Evolutionary conservation across 495 filamentous ascomycete species (phyloP).

Genomic region (Neurospora sp.): DNA sequence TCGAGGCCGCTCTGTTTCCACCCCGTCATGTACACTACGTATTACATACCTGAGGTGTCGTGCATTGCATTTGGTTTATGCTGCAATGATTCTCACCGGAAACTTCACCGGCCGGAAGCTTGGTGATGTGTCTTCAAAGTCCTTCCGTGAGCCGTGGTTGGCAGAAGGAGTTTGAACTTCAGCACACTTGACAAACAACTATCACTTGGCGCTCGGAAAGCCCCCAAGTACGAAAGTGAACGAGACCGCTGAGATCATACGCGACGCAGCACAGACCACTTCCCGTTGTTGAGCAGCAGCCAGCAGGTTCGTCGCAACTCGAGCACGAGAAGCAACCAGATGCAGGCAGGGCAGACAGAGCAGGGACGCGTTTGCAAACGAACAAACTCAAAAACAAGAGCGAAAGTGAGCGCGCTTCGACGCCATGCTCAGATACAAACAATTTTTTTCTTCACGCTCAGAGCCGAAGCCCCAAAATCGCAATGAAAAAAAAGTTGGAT

Average conservation of each 20-base stretch:
- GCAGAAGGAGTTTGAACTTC: neutral
- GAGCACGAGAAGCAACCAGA: neutral
- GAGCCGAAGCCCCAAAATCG: neutral
- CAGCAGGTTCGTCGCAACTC: neutral
- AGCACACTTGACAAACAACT: neutral
- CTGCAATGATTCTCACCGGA: neutral
- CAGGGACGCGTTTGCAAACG: neutral
- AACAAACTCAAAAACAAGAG: neutral
- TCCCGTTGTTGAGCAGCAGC: neutral
- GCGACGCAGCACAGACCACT: neutral
- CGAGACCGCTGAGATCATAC: neutral
- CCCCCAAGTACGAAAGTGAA: neutral
- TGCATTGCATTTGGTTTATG: neutral
- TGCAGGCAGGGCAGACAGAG: neutral
- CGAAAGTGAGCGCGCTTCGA: neutral
- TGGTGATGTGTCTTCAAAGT: neutral
- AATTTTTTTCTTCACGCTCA: neutral
- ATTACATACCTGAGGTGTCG: neutral
- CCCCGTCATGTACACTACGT: neutral
- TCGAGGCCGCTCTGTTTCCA: neutral
- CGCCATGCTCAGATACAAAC: neutral
- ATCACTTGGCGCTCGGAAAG: neutral
- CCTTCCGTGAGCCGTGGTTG: neutral
- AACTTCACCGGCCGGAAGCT: neutral
- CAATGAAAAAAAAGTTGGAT: constrained; percentile 1